Evolutionary conservation across 2,329 filamentous ascomycete genomes (phyloP).

Genomic region (Aspergillus persii): DNA sequence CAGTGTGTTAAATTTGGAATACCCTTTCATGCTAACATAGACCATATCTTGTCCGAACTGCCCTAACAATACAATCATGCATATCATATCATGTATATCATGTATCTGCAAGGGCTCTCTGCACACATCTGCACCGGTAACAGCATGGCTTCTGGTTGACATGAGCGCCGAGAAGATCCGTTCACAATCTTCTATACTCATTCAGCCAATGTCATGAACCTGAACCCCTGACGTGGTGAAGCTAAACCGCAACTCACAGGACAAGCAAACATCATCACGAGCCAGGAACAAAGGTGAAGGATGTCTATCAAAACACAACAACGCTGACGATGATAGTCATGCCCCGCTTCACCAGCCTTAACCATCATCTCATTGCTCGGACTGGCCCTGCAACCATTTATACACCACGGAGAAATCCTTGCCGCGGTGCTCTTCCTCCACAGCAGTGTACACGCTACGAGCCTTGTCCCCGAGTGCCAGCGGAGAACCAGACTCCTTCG

Average conservation of each 20-base stretch:
- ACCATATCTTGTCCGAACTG: neutral
- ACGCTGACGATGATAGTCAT: neutral
- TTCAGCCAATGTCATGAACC: neutral
- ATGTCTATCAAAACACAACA: neutral
- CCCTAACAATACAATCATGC: neutral
- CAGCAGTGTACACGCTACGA: conserved; percentile 64
- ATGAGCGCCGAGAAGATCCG: neutral
- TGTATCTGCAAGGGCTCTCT: neutral
- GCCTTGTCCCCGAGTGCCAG: conserved; percentile 65
- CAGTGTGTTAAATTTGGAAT: neutral
- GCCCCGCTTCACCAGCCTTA: neutral
- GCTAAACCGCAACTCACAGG: neutral
- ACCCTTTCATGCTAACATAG: neutral
- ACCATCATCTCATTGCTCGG: conserved; percentile 11
- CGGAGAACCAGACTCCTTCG: conserved; percentile 63
- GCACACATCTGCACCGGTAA: neutral
- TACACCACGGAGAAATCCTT: conserved; percentile 83
- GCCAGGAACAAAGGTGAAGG: neutral
- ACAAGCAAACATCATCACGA: neutral
- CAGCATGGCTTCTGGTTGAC: neutral
- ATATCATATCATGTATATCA: neutral
- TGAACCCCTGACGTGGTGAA: neutral
- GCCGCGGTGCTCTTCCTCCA: conserved; percentile 63
- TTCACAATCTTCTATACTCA: neutral
- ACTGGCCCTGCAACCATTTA: conserved; percentile 56